Evolutionary conservation across 2,329 filamentous ascomycete genomes (phyloP), one percentile per base, ranked within the genome.

Genomic region (Endocalyx cinctus): DNA sequence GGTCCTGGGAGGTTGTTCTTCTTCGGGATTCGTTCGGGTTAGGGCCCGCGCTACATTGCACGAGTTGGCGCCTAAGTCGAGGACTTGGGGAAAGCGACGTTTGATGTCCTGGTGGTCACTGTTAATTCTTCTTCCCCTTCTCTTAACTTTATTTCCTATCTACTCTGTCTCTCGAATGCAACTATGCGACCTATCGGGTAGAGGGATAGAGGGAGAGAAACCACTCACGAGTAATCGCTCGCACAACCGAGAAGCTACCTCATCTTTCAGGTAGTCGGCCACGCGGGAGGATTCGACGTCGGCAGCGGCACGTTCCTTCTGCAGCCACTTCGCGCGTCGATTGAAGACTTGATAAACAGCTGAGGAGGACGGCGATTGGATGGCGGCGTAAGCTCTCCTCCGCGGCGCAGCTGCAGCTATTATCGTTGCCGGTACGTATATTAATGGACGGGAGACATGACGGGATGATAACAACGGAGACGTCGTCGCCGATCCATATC

Each of bases 1-100:
- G 45, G 38, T 17, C 54, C 62, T 25, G 79, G 74, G 31, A 64
- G 67, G n/a, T 61, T 52, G 6, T 71, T 66, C 46, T 74, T 70
- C 6, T 52, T 85, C 80, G 1, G 79, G 77, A 54, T 87, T 79
- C 37, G 79, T 71, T 43, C 79, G 69, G 48, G 82, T 83, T 28
- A 97, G 74, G 36, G 86, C 84, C 42, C 83, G 80, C 14, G 89
- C 89, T 41, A 98, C 80, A 61, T 96, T 94, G 72, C 90, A 96
- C 41, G 90, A 87, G 59, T 97, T 95, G 42, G 92, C 90, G 42
- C 92, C 92, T 19, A 96, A 79, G 60, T 98, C 92, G 40, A 98
- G 83, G 16, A 88, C 87, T 45, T 78, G 74, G 27, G 84, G 77
- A 51, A 94, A 96, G 36, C 79, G 72, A 19, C 92, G 84, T 51